Evolutionary conservation across 164 flowering plant species (phyloP), one percentile per base, ranked within the genome.

Genomic region (Macadamia integrifolia): DNA sequence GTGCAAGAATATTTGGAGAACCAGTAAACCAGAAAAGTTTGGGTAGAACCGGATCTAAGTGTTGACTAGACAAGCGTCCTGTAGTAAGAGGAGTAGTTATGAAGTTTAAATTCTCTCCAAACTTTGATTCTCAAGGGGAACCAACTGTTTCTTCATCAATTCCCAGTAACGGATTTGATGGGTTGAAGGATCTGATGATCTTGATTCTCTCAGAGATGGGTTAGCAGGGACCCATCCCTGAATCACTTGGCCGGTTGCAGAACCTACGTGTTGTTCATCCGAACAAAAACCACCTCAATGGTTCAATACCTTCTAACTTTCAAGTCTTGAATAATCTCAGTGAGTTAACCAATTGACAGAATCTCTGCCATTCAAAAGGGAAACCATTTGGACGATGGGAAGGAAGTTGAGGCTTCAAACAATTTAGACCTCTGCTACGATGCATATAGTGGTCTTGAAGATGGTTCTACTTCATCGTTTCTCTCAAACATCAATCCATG

Each of bases 321-420:
- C 63, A 75, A 12, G 74, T 71, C n/a, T 53, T 87, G 64, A 81
- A 65, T 46, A 71, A 71, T 66, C 75, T 92, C 0, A 84, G 80
- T 62, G 99, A 94, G 75, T 70, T 92, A 94, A 94, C 71, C 77
- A 58, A 42, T 71, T 94, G 66, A 80, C 71, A 0, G 99, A 97
- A 17, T 79, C 85, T 61, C 68, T 94, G 35, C 78, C n/a, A n/a
- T n/a, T n/a, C n/a, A n/a, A n/a, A n/a, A n/a, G n/a, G n/a, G n/a
- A n/a, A n/a, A n/a, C n/a, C 79, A 75, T 88, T 3, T 90, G 97
- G 97, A 86, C 83, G 64, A 88, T 92, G 97, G 84, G 85, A 30
- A 76, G 83, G 65, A 92, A 94, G 79, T 77, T 94, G 40, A 81
- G 81, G 78, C 86, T 94, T 10, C n/a, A 79, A 85, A 92, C 67